Evolutionary conservation across 768 basidiomycete genomes (phyloP).

Genomic region (Mycena polygramma): DNA sequence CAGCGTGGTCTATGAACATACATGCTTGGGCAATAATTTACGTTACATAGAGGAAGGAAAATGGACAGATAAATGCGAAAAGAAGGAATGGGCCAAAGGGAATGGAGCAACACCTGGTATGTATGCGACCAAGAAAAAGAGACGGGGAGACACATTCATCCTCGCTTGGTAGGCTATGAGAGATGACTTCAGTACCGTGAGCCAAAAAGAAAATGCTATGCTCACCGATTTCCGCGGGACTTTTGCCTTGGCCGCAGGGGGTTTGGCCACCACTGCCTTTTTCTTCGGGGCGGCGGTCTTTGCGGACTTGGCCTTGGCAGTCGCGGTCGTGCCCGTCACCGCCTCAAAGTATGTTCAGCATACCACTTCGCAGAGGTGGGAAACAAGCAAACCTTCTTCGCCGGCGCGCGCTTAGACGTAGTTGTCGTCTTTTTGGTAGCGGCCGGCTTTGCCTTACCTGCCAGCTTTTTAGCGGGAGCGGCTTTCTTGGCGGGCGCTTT

Average conservation of each 20-base stretch:
- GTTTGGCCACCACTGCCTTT: slow-evolving; percentile 25
- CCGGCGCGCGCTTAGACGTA: slow-evolving; percentile 62
- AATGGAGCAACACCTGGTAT: slow-evolving; percentile 28
- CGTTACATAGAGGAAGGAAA: slow-evolving; percentile 48
- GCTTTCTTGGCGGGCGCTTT: slow-evolving; percentile 50
- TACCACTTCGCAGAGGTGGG: neutral
- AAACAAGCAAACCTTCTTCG: slow-evolving; percentile 70
- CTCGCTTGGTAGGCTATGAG: slow-evolving; percentile 36
- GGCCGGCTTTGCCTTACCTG: slow-evolving; percentile 52
- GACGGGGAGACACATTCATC: slow-evolving; percentile 8
- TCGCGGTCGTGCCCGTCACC: slow-evolving; percentile 62
- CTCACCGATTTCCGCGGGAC: slow-evolving; percentile 33
- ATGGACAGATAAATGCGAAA: slow-evolving; percentile 38
- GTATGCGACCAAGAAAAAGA: slow-evolving; percentile 27
- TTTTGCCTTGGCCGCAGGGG: slow-evolving; percentile 30
- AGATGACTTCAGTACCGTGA: slow-evolving; percentile 11
- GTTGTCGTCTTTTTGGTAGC: slow-evolving; percentile 56
- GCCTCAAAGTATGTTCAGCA: slow-evolving; percentile 49
- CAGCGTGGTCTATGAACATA: slow-evolving; percentile 36
- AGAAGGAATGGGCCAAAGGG: slow-evolving; percentile 20
- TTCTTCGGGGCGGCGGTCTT: slow-evolving; percentile 51
- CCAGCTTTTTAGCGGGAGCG: slow-evolving; percentile 52
- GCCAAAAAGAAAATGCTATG: slow-evolving; percentile 4
- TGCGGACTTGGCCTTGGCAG: slow-evolving; percentile 56
- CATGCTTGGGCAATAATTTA: slow-evolving; percentile 54